Evolutionary conservation across 2,329 filamentous ascomycete species (phyloP), one percentile per base, ranked within the genome.

Genomic region (Penicillium sp.): DNA sequence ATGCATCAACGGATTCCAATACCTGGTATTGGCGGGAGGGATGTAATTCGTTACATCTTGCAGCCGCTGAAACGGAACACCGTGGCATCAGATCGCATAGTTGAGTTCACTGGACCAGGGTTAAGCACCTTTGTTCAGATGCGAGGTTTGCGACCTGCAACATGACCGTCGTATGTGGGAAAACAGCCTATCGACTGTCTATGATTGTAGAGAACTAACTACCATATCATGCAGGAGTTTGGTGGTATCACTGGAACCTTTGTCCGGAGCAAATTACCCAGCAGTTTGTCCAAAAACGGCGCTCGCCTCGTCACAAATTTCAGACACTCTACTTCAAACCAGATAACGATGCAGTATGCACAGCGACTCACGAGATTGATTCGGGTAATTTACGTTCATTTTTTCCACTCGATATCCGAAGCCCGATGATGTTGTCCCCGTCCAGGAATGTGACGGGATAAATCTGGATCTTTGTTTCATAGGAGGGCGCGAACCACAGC

Each of bases 101-200:
- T 82, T 0, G 79, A 81, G 62, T 81, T 77, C 54, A 74, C 69
- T 6, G 78, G 79, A 0, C 73, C 77, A 0, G 78, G 78, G 58
- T 78, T 1, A 56, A 69, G 22, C 67, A 75, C 46, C 66, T 81
- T 6, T 76, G 72, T 1, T 68, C 63, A 5, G 79, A 82, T 66
- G 77, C 78, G 0, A 65, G 79, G 3, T 81, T 81, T 64, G 79
- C 79, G 1, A 78, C 81, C 43, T 69, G 72, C 11, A 82, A 82
- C 57, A 81, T 81, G 79, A 78, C 74, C 0, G 79, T 79, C 1
- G 55, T 43, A 47, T 33, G 10, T 7, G 27, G 27, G 6, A 10
- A 10, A 31, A 31, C 6, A 31, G 5, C 27, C 27, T 31, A 7
- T 31, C 27, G 9, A 31, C 27, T 31, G 9, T 31, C 9, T 7